Evolutionary conservation across 768 basidiomycete species (phyloP), one percentile per base, ranked within the genome.

Genomic region (Trametes elegans): DNA sequence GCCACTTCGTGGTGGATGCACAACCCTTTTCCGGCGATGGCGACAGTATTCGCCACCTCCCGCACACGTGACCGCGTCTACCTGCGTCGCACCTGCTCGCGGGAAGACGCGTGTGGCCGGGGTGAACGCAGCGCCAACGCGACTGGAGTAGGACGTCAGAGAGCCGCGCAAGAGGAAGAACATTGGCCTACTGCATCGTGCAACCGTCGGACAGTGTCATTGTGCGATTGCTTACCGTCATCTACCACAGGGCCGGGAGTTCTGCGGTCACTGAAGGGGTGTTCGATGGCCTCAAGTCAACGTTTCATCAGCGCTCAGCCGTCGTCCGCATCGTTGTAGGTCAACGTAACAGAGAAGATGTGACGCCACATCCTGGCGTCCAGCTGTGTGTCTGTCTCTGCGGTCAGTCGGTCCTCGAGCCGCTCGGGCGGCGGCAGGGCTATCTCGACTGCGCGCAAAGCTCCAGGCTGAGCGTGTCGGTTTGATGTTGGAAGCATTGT

Each of bases 31-130:
- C 45, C 14, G 28, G 14, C 58, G 62, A 62, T 62, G 42, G 62
- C 62, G 62, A 55, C 58, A 62, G 44, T 52, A 59, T 62, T 56
- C 55, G 57, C 57, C 34, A 62, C 47, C 43, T 5, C 9, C 13
- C 39, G 3, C n/a, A 16, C 53, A 58, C 57, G 54, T 57, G 61
- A 59, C 52, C 57, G 49, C 34, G 55, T 59, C 16, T 41, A 5
- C 31, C 11, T 26, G 36, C 39, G 32, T 18, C 59, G 26, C 35
- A 34, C n/a, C n/a, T n/a, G n/a, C n/a, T 23, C 51, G 49, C 34
- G 34, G 35, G 14, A 3, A 18, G 13, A 35, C 32, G 34, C 43
- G 41, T 42, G 19, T 18, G 18, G 6, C 18, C 5, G 39, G 7
- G 6, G 19, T 18, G 6, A 6, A 38, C 7, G 19, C 39, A n/a